Evolutionary conservation across 2,329 filamentous ascomycete genomes (phyloP).

Genomic region (Cucurbitaria berberidis): DNA sequence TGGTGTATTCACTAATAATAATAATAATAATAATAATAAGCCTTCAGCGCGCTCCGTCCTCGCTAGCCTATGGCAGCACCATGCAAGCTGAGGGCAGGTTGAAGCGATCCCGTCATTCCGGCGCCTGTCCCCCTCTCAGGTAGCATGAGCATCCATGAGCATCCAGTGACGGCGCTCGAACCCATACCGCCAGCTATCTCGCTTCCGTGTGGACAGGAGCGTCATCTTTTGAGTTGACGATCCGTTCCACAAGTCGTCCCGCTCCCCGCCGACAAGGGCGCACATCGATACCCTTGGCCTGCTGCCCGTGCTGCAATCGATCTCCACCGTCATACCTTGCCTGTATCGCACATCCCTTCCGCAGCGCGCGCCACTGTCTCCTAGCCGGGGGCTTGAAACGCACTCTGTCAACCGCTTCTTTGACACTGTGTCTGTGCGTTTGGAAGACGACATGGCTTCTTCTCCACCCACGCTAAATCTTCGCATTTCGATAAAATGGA

Average conservation of each 20-base stretch:
- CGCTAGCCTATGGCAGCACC: constrained; percentile 9
- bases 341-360: constrained; percentile 46
- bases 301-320: constrained; percentile 43
- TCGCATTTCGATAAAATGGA: background rate
- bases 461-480: background rate
- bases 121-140: constrained; percentile 25
- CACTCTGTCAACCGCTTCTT: constrained; percentile 22
- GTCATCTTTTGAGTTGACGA: constrained; percentile 30
- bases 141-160: too few relatives aligned
- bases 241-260: constrained; percentile 47
- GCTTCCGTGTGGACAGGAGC: constrained; percentile 23
- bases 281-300: constrained; percentile 26
- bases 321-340: constrained; percentile 43
- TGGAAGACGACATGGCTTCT: constrained; percentile 6
- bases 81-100: constrained; percentile 16
- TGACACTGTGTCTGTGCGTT: constrained; percentile 12
- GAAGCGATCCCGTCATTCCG: constrained; percentile 32
- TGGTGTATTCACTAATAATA: constrained; percentile 23
- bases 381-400: constrained; percentile 39
- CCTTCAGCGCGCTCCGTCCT: background rate
- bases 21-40: too few relatives aligned
- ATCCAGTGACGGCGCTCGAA: constrained; percentile 15
- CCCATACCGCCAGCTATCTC: constrained; percentile 11
- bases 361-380: constrained; percentile 40
- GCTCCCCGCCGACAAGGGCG: constrained; percentile 40